Base-by-base conservation (phyloP, 179 eudicot genomes). In the Monotropa hypopitys region DNA sequence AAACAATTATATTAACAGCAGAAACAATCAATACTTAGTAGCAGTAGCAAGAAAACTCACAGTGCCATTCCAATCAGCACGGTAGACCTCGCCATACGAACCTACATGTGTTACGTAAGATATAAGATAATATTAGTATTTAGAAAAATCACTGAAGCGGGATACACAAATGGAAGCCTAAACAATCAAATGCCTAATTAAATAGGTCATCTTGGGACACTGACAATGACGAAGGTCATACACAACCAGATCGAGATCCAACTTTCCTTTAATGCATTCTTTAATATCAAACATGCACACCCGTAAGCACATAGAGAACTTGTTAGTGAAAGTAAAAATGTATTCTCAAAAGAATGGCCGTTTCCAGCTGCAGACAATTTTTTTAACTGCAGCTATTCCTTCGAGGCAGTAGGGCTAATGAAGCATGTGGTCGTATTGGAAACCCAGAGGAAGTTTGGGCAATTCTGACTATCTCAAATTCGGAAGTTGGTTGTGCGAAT, bases 41-140 rank as follows among this genome's bases (percentile, higher is more conserved):
- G 56, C 50, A 78, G 74, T 28, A 54, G 45, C 3, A 43, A 66
- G 2, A 45, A 23, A 3, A 81, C 98, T 89, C 86, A 96, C 99
- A 23, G 92, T 93, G 87, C 98, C 98, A 85, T 96, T 93, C 99
- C 97, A 96, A 85, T 96, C 99, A 79, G 98, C 99, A 80, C 84
- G 97, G 83, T 91, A 96, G 73, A 96, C 99, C 84, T 96, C 99
- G 73, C 99, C 99, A 78, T 96, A 96, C 38, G 99, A 96, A 81
- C 99, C 99, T 93, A 80, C 77, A 81, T 26, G 72, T 7, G 42
- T 20, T 69, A 40, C 13, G 54, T 9, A 20, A n/a, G 56, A 63
- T 18, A 43, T 42, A 50, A 53, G 11, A 2, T 23, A n/a, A 15
- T 20, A 73, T 40, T 40, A 21, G 9, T 30, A 72, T 21, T 0